A percentile compares a stretch with the other conserved stretches of the same genome.
These are phyloP conservation scores for Cladobotryum mycophilum DNA, from an alignment of 2,329 filamentous ascomycete genomes.

Conservation along the genomic window DNA sequence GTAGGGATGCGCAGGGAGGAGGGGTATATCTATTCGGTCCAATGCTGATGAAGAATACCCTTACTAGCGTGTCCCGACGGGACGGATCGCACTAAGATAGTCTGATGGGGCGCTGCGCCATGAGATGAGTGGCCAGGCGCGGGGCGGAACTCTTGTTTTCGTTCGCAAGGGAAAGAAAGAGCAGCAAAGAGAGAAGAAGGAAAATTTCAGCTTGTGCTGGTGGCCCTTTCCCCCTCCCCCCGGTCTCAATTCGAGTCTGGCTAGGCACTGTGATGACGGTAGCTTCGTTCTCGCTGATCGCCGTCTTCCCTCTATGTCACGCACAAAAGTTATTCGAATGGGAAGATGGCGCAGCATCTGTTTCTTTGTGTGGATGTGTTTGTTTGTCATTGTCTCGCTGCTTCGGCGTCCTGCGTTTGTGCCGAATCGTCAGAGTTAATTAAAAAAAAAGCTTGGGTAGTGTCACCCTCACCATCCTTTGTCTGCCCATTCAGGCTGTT, in stretches of 20 bases:
- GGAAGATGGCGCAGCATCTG: too few relatives aligned
- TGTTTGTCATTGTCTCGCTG: too few relatives aligned
- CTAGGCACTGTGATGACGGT: too few relatives aligned
- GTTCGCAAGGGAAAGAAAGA: slow-evolving; percentile 6
- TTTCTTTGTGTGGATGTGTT: too few relatives aligned
- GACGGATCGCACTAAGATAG: slow-evolving; percentile 28
- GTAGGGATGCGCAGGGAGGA: slow-evolving; percentile 7
- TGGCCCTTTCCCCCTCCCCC: too few relatives aligned
- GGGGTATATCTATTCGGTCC: slow-evolving; percentile 12
- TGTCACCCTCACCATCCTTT: too few relatives aligned
- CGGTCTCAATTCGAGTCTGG: too few relatives aligned
- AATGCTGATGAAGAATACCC: slow-evolving; percentile 14
- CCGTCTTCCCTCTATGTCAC: neutral
- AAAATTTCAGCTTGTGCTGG: slow-evolving; percentile 1
- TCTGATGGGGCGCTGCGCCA: slow-evolving; percentile 15
- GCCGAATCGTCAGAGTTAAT: too few relatives aligned
- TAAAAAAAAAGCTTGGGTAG: too few relatives aligned
- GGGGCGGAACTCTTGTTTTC: slow-evolving; percentile 11
- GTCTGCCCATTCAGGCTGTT: neutral
- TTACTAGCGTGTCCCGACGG: slow-evolving; percentile 32
- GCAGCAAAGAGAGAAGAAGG: neutral
- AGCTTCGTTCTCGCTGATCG: neutral
- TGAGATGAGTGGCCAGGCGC: slow-evolving; percentile 22
- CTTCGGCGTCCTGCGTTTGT: too few relatives aligned
- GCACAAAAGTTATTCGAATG: neutral